These are phyloP conservation scores for Botrytis porri DNA, from an alignment of 2,329 filamentous ascomycete genomes.

Conservation along the genomic window DNA sequence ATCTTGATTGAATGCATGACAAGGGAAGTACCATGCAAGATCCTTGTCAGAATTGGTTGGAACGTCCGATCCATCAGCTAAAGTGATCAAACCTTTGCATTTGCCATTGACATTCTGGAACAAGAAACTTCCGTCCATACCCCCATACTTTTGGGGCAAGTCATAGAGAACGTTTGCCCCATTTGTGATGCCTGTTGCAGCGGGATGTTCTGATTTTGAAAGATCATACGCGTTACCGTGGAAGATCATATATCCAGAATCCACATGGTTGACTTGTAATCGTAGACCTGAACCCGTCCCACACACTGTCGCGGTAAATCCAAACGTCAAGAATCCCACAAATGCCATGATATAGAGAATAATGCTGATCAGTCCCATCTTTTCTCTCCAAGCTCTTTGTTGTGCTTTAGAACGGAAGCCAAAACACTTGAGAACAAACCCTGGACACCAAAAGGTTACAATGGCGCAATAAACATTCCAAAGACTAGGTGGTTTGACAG, in stretches of 20 bases:
- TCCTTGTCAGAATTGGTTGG: conserved; percentile 71
- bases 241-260: conserved; percentile 87
- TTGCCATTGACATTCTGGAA: conserved; percentile 98
- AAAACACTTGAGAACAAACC: conserved; percentile 79
- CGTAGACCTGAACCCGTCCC: conserved; percentile 65
- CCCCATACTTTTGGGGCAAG: conserved; percentile 74
- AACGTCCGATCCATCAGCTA: conserved; percentile 68
- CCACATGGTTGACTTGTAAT: conserved; percentile 79
- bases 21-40: conserved; percentile 96
- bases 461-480: conserved; percentile 97
- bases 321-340: conserved; percentile 95
- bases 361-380: conserved; percentile 94
- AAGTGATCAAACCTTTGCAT: conserved; percentile 86
- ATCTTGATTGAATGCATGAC: conserved; percentile 87
- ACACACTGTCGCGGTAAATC: conserved; percentile 89
- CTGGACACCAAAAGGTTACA: conserved; percentile 91
- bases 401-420: conserved; percentile 83
- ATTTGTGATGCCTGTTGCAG: conserved; percentile 71
- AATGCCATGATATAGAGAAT: conserved; percentile 83
- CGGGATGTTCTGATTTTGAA: conserved; percentile 71
- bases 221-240: conserved; percentile 90
- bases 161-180: conserved; percentile 83
- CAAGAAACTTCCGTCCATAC: conserved; percentile 92
- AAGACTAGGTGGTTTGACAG: conserved; percentile 74
- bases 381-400: conserved; percentile 92